Evolutionary conservation across 352 stramenopile species (phyloP).

Genomic region (Phytophthora ohioensis): DNA sequence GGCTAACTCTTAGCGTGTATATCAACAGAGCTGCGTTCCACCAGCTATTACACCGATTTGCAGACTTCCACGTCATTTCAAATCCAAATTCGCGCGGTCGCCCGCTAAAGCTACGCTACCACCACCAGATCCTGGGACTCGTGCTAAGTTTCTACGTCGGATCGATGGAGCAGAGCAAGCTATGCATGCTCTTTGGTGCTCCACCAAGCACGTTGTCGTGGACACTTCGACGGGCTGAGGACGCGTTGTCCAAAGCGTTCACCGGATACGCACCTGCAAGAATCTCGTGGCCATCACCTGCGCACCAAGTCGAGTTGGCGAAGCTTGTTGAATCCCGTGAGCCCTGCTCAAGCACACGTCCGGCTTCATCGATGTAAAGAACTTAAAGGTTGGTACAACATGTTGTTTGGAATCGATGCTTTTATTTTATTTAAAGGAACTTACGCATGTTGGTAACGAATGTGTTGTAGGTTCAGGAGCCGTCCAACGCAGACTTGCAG

Average conservation of each 20-base stretch:
- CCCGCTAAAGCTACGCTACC: conserved; percentile 2
- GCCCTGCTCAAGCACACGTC: conserved; percentile 31
- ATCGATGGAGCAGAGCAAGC: too few relatives aligned
- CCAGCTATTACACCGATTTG: conserved; percentile 2
- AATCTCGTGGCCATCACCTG: conserved; percentile 6
- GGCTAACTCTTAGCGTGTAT: background rate
- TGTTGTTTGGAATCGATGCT: background rate
- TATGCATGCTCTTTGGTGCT: background rate
- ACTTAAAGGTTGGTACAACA: conserved; percentile 7
- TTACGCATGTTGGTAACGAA: background rate
- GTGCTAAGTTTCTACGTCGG: too few relatives aligned
- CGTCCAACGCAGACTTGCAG: background rate
- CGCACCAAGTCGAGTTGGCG: conserved; percentile 1
- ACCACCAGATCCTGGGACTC: conserved; percentile 3
- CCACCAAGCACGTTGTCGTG: conserved; percentile 6
- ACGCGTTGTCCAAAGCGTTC: background rate
- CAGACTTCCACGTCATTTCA: background rate
- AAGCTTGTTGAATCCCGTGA: conserved; percentile 3
- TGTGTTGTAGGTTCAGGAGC: conserved; percentile 12
- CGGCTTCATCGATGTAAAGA: conserved; percentile 21
- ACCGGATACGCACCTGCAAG: background rate
- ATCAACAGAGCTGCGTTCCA: background rate
- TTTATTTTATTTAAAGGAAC: background rate
- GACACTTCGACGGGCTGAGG: background rate
- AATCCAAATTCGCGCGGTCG: background rate